Evolutionary conservation across 257 asterid species (phyloP), one percentile per base, ranked within the genome.

Genomic region (Jacaranda copaia): DNA sequence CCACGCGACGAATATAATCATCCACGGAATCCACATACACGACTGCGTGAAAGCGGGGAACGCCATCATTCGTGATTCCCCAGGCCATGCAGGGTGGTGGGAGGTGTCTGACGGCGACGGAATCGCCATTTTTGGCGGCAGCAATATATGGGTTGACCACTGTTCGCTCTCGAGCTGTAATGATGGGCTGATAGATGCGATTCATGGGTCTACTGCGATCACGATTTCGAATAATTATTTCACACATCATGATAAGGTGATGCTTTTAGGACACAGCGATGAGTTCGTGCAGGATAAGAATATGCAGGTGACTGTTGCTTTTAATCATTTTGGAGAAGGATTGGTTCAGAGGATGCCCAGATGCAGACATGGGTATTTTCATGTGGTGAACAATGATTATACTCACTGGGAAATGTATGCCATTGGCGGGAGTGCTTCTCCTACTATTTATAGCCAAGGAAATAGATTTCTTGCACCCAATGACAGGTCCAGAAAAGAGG

Each of bases 341-440:
- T 73, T 93, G 14, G 90, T 91, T 15, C 98, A 93, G 53, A 91
- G 98, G 72, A 93, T 93, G 98, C 98, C 97, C n/a, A 87, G 97
- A 91, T 89, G 98, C 68, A 89, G 98, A 74, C 98, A 84, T 78
- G 98, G 98, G 45, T 93, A 88, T 72, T 93, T 93, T 72, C 97
- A 93, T 64, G 98, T 91, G 64, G 98, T 93, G 59, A 93, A 93
- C 81, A 93, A 93, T 75, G 98, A 93, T 70, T 93, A 93, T 55
- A 93, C 96, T 3, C 97, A 89, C 18, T 93, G 98, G 98, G 97
- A 88, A 80, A 87, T 89, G 98, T 93, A 93, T 81, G 98, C 97
- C 0, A 85, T 93, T 77, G 97, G 98, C 3, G 97, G 97, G 19
- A 93, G 98, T 82, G 98, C 97, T 15, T 36, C 93, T 20, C 98